Conservation (phyloP, 2,329 filamentous ascomycete species). For the Aspergillus sp. region DNA sequence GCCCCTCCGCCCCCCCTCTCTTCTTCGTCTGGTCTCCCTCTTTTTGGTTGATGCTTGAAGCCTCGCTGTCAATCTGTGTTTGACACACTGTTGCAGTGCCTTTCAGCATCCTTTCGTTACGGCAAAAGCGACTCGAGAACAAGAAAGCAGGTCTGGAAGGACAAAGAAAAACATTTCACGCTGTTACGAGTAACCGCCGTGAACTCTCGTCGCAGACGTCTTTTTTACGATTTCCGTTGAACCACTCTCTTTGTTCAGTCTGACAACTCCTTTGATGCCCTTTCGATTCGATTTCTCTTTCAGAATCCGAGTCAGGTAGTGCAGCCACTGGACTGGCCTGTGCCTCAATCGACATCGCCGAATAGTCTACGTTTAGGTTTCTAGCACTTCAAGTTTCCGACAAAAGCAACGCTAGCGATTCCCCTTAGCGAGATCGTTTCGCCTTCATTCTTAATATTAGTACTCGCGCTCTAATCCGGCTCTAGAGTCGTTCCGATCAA, state of each 20-base stretch:
- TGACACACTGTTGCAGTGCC: conserved; percentile 45
- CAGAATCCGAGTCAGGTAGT: conserved; percentile 34
- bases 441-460: conserved; percentile 18
- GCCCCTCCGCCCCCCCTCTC: conserved; percentile 9
- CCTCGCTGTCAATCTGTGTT: conserved; percentile 40
- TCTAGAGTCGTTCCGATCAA: conserved; percentile 9
- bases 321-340: conserved; percentile 49
- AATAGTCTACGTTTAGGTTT: conserved; percentile 31
- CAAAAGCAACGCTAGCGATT: conserved; percentile 9
- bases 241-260: conserved; percentile 13
- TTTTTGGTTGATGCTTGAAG: conserved; percentile 29
- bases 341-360: conserved; percentile 36
- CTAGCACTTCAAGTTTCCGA: conserved; percentile 18
- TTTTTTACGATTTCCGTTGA: conserved; percentile 5
- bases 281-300: conserved; percentile 25
- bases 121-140: background rate
- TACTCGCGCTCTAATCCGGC: conserved; percentile 10
- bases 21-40: conserved; percentile 14
- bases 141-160: conserved; percentile 6
- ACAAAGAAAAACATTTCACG: conserved; percentile 17
- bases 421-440: conserved; percentile 22
- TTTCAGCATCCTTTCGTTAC: conserved; percentile 40
- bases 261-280: conserved; percentile 23
- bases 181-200: conserved; percentile 15
- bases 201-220: conserved; percentile 12